Base-by-base conservation (phyloP, 495 filamentous ascomycete genomes). In the Daldinia grandis region DNA sequence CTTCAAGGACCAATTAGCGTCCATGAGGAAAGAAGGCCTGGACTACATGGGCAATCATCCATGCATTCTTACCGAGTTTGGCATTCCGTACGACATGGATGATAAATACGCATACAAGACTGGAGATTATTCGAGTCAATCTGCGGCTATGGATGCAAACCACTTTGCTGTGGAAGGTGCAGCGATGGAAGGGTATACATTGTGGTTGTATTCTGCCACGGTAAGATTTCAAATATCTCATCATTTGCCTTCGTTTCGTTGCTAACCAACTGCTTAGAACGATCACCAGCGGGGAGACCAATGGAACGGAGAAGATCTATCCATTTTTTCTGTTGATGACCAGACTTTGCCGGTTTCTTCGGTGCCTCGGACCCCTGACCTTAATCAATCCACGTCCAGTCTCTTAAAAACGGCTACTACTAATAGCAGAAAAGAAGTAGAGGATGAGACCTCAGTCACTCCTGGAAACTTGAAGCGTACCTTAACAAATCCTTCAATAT, bases 1-100 rank as follows among this genome's bases (percentile, higher is more conserved):
- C 78, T 89, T 99, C 78, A 87, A 88, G 64, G 92, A 98, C 70
- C 95, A 99, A 72, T 87, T 98, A n/a, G 87, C 89, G 17, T 91
- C 91, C 14, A 93, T 99, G 37, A 86, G 89, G 57, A 85, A 96
- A 64, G 95, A 99, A 79, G 97, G 96, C n/a, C 78, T 89, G 17
- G 90, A 95, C 35, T 90, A 95, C 59, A 93, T 97, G 86, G 95
- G 95, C 15, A 87, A 90, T 35, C 95, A 96, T 70, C 95, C 95
- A 1, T 91, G 95, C 71, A 81, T 99, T 10, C 91, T 97, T 76
- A 96, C 92, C 1, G 95, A 99, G 74, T 97, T 98, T 72, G 95
- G 95, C 25, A 97, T 98, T 66, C 95, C 95, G 0, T 99, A 97
- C 75, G 96, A 99, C 78, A 99, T 99, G 95, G 94, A 99, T 74